Base-by-base conservation (phyloP, 257 asterid species). In the Solanum chaucha region DNA sequence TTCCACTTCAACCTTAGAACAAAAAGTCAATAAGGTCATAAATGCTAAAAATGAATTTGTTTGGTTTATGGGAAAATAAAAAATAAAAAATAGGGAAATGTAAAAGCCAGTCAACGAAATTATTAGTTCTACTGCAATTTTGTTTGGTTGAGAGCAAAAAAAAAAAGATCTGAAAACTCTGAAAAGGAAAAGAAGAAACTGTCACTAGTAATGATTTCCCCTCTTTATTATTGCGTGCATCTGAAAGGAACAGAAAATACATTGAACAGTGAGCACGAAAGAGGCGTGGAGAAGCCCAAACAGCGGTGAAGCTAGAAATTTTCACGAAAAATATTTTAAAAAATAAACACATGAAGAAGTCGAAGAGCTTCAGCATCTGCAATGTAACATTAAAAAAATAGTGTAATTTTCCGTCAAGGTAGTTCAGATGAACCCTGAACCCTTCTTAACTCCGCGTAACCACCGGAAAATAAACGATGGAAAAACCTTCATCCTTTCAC, bases 1-100 rank as follows among this genome's bases (percentile, higher is more conserved):
- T 88, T 96, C 99, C 58, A 96, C 97, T 86, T 96, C 98, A 87
- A 95, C 99, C 99, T 84, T 24, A 10, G 9, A 8, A 5, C 38
- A 28, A 8, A 26, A 15, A 41, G 36, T 46, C 40, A 80, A 26
- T 3, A 14, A 8, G 40, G 67, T 28, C 85, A 46, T 46, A 26
- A 15, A 15, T 46, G 59, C 65, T 44, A 44, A 80, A 28, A 44
- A 8, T 34, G 15, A 80, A 14, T 80, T 28, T 80, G 84, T 80
- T 46, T 28, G 67, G 41, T 46, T 55, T 46, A 34, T 5, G 3
- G 22, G 15, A 14, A 46, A 46, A 51, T 4, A 1, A 15, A 14
- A 46, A 46, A 51, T 4, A 1, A 15, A 17, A 17, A 34, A 1
- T 24, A 4, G 59, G 59, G 36, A 77, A 41, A 44, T 41, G 64